phyloP scores from a whole-genome alignment of 768 basidiomycete species.

The Agaricus bisporus region DNA sequence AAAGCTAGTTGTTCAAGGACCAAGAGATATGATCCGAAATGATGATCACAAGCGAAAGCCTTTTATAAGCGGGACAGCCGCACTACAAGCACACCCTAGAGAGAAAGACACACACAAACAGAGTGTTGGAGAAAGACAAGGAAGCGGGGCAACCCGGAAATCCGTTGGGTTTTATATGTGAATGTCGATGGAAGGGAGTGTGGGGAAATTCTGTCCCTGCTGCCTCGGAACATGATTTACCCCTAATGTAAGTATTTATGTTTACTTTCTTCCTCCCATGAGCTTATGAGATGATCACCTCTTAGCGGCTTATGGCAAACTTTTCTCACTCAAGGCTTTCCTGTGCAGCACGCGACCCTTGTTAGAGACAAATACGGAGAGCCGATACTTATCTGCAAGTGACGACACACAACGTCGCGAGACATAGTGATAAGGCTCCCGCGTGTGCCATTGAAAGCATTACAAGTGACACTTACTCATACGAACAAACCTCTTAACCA shows the following conservation, averaged over 20 bases:
- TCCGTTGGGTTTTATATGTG: background rate
- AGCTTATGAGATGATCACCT: background rate
- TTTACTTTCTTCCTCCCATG: background rate
- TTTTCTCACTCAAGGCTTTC: background rate
- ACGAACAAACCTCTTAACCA: no score
- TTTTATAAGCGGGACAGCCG: no score
- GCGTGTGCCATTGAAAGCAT: no score
- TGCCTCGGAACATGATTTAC: slow-evolving; percentile 8
- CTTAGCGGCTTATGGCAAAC: background rate
- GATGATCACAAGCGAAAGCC: no score
- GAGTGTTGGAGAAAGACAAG: background rate
- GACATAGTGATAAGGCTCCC: no score
- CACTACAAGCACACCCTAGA: background rate
- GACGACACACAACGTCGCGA: no score
- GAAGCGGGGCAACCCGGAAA: background rate
- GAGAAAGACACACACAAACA: background rate
- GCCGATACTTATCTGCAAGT: no score
- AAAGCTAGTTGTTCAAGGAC: no score
- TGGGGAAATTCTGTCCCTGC: background rate
- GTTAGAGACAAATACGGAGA: no score
- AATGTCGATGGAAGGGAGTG: slow-evolving; percentile 6
- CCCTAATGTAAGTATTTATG: background rate
- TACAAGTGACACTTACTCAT: no score
- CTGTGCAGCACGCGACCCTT: background rate
- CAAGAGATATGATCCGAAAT: no score